Evolutionary conservation across 805 yeast species (phyloP).

Genomic region (Candida palmyrensis): DNA sequence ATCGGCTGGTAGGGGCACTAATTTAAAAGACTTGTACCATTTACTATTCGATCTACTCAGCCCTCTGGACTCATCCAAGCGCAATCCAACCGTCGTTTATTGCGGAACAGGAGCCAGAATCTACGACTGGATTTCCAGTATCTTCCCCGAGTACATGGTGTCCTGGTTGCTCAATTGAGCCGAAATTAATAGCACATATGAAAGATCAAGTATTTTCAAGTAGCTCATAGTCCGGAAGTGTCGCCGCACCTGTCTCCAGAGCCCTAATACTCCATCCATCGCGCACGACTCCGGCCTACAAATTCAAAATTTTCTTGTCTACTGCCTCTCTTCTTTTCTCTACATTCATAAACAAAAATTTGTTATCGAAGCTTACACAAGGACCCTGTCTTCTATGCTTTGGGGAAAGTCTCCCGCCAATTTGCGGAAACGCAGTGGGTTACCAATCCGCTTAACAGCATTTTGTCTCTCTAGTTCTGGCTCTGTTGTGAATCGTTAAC

Average conservation of each 20-base stretch:
- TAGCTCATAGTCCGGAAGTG: background rate
- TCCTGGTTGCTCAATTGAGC: slow-evolving; percentile 16
- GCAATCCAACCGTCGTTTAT: slow-evolving; percentile 28
- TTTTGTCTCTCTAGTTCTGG: background rate
- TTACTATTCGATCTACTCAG: slow-evolving; percentile 34
- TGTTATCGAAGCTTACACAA: slow-evolving; percentile 71
- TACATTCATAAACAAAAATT: slow-evolving; percentile 69
- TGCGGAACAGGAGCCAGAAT: slow-evolving; percentile 40
- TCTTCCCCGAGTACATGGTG: slow-evolving; percentile 28
- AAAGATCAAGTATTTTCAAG: background rate
- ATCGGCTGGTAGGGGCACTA: slow-evolving; percentile 23
- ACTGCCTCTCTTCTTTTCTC: slow-evolving; percentile 16
- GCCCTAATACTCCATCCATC: slow-evolving; percentile 2
- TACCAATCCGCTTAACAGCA: slow-evolving; percentile 19
- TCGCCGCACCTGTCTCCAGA: background rate
- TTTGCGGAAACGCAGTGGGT: slow-evolving; percentile 57
- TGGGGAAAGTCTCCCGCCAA: slow-evolving; percentile 91
- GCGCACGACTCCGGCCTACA: too few species aligned
- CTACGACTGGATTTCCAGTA: slow-evolving; percentile 28
- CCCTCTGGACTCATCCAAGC: slow-evolving; percentile 7
- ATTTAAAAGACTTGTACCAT: slow-evolving; percentile 34
- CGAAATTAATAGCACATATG: background rate
- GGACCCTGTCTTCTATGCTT: slow-evolving; percentile 45
- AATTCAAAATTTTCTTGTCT: slow-evolving; percentile 5
- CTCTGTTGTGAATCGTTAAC: background rate